phyloP scores from a whole-genome alignment of 306 rosid genomes.

The Citrullus mucosospermus region DNA sequence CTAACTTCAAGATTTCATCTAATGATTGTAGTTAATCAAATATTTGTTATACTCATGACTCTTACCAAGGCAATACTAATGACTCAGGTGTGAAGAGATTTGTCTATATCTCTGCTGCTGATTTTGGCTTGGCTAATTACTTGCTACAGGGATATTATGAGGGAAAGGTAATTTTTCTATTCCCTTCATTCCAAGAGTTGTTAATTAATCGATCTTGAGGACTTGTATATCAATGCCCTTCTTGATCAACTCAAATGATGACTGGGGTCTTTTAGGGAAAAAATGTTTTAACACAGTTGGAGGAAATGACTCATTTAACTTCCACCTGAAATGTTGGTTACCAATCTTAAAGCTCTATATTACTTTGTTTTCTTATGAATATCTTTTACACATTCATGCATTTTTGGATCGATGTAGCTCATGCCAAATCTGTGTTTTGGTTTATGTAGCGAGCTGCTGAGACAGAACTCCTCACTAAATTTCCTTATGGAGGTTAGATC shows the following conservation, averaged over 20 bases:
- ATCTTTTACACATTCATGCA: background rate
- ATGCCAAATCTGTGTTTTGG: conserved; percentile 11
- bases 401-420: conserved; percentile 6
- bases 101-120: conserved; percentile 91
- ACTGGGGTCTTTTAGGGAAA: background rate
- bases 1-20: background rate
- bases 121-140: conserved; percentile 74
- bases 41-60: background rate
- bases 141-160: conserved; percentile 72
- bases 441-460: conserved; percentile 78
- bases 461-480: conserved; percentile 58
- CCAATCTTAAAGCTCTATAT: background rate
- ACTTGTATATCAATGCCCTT: background rate
- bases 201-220: background rate
- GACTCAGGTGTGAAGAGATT: conserved; percentile 76
- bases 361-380: background rate
- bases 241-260: background rate
- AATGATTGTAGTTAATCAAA: background rate
- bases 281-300: background rate
- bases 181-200: background rate
- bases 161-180: conserved; percentile 62
- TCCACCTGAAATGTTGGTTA: background rate
- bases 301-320: background rate
- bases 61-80: background rate
- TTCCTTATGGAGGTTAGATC: conserved; percentile 69